phyloP scores from a whole-genome alignment of 2,329 filamentous ascomycete species.

The Ciborinia camelliae region DNA sequence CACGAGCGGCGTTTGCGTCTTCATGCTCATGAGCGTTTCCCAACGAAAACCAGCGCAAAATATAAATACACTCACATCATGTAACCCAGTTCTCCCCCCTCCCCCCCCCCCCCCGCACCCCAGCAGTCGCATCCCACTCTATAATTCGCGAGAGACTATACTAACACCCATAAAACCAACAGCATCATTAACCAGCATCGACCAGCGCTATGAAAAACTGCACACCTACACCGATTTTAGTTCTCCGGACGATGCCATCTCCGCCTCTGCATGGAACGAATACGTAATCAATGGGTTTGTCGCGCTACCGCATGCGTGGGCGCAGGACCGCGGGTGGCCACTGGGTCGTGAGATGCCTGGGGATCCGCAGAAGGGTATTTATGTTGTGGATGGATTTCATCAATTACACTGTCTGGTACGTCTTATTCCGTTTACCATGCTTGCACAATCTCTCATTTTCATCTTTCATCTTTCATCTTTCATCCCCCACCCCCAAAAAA shows the following conservation, averaged over 20 bases:
- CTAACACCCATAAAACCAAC: not conserved
- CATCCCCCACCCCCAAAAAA: too few relatives aligned
- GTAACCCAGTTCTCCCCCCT: too few relatives aligned
- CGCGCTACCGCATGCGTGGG: not conserved
- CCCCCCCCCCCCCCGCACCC: too few relatives aligned
- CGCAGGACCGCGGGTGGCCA: not conserved
- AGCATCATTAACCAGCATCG: too few relatives aligned
- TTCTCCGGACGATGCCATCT: not conserved
- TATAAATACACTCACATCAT: too few relatives aligned
- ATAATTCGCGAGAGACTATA: too few relatives aligned
- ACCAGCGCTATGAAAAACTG: not conserved
- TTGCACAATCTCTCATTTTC: not conserved
- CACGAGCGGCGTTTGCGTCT: not conserved
- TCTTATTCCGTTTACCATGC: too few relatives aligned
- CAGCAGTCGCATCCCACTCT: too few relatives aligned
- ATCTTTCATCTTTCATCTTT: too few relatives aligned
- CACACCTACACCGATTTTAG: not conserved
- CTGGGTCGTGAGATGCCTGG: not conserved
- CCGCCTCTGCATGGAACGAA: not conserved
- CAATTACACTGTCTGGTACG: slow-evolving; percentile 1
- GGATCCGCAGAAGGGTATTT: not conserved
- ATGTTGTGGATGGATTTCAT: not conserved
- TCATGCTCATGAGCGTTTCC: not conserved
- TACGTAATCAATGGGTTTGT: not conserved
- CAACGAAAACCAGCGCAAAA: not conserved